Base-by-base conservation (phyloP, 495 filamentous ascomycete genomes). In the Cetradonia linearis region DNA sequence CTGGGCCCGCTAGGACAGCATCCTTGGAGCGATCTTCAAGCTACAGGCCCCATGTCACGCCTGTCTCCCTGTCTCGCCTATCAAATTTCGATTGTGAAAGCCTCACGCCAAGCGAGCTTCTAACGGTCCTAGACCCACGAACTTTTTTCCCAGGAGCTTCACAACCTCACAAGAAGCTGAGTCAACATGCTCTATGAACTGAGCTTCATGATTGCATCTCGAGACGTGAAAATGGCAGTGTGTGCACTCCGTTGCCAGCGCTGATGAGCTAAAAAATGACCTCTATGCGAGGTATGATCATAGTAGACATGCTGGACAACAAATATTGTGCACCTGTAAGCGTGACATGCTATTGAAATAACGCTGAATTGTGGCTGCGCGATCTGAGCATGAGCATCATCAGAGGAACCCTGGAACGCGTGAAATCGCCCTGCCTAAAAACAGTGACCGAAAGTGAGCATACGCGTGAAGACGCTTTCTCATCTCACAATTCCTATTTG, bases 121-220 rank as follows among this genome's bases (percentile, higher is more conserved):
- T n/a, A n/a, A n/a, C n/a, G n/a, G n/a, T n/a, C n/a, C n/a, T 53
- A 53, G 23, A n/a, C 33, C 33, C 58, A 59, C 58, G 48, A 59
- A 59, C 58, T 59, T 59, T 59, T 52, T 23, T 28, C 38, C 9
- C 38, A 27, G n/a, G 10, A 30, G 18, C 6, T 27, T 42, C 44
- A 38, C 31, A 9, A 23, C 20, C 2, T 31, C 44, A 31, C 34
- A 59, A 44, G 10, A 34, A 7, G 8, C 16, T 9, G 20, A n/a
- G 11, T 3, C 8, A 2, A 2, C 11, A 59, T 9, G n/a, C 25
- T 9, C 13, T 5, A 40, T 9, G 20, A 27, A 23, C 13, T 23
- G 3, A 44, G 47, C 18, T 33, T n/a, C 10, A 0, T 23, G 18
- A 9, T 5, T 53, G 2, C 4, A 1, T 10, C 20, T 53, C 14